A percentile compares a stretch with the other conserved stretches of the same genome.
These are phyloP conservation scores for Gentiana dahurica DNA, from an alignment of 257 asterid species.

Conservation along the genomic window DNA sequence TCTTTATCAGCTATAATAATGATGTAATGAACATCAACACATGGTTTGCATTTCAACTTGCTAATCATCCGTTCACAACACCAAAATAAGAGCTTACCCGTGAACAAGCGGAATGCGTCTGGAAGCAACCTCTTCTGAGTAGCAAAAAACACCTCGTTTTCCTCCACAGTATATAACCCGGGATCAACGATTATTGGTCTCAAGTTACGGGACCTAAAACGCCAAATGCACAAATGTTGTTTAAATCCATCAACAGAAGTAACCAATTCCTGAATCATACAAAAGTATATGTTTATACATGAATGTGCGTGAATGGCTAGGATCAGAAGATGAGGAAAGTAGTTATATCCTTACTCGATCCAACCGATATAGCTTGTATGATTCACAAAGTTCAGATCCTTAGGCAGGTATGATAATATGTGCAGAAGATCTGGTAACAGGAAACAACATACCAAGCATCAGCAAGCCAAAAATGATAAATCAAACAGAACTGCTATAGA, in stretches of 20 bases:
- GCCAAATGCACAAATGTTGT: background rate
- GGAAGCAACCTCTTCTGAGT: constrained; percentile 82
- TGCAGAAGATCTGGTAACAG: constrained; percentile 81
- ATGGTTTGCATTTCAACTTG: background rate
- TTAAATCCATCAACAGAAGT: background rate
- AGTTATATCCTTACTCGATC: constrained; percentile 65
- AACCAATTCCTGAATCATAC: background rate
- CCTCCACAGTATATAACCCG: constrained; percentile 55
- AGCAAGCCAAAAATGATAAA: background rate
- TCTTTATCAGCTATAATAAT: no score
- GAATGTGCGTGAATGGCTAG: background rate
- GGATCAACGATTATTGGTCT: constrained; percentile 91
- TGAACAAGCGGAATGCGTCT: constrained; percentile 64
- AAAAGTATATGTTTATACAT: background rate
- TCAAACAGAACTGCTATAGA: no score
- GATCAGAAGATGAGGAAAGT: constrained; percentile 7
- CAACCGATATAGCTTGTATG: constrained; percentile 93
- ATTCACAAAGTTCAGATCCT: constrained; percentile 80
- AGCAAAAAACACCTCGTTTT: constrained; percentile 62
- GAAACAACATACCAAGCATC: constrained; percentile 11
- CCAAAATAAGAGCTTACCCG: constrained; percentile 35
- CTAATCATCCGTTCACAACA: background rate
- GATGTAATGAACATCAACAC: background rate
- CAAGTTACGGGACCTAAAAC: constrained; percentile 56
- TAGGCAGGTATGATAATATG: constrained; percentile 75